Percentiles rank a stretch among this genome's conserved stretches.
Evolutionary conservation across 768 basidiomycete species (phyloP).

Genomic region (Phylloporus arenicola): DNA sequence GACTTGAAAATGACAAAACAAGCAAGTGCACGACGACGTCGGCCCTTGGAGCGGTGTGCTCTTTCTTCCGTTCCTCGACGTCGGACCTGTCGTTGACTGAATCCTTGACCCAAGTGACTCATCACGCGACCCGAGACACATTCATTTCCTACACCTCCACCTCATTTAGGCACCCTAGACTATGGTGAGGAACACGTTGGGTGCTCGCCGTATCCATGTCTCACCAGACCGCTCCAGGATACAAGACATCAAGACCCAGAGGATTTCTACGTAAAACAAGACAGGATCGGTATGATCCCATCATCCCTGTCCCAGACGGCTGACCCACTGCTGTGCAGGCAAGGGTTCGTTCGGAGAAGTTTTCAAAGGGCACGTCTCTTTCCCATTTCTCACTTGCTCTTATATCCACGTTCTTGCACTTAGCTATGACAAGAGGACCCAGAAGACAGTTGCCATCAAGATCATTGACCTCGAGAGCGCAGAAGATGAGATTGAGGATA

Average conservation of each 20-base stretch:
- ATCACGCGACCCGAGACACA: constrained; percentile 12
- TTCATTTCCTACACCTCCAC: not conserved
- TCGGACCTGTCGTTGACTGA: not conserved
- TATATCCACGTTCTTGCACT: not conserved
- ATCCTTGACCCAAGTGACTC: constrained; percentile 3
- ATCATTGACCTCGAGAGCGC: constrained; percentile 99
- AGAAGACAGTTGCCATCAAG: constrained; percentile 98
- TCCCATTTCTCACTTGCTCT: constrained; percentile 6
- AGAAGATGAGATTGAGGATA: constrained; percentile 99
- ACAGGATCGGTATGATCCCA: constrained; percentile 76
- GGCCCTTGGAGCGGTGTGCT: not conserved
- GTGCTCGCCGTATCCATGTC: not conserved
- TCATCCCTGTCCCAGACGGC: constrained; percentile 9
- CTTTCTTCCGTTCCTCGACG: constrained; percentile 8
- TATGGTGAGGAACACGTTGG: constrained; percentile 18
- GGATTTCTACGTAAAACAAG: constrained; percentile 94
- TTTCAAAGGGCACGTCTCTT: constrained; percentile 79
- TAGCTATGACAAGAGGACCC: constrained; percentile 93
- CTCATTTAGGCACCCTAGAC: not conserved
- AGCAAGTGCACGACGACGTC: constrained; percentile 13
- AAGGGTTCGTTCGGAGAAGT: constrained; percentile 99
- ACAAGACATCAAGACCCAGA: constrained; percentile 82
- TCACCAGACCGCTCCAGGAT: constrained; percentile 40
- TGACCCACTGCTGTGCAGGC: constrained; percentile 43
- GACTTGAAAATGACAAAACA: constrained; percentile 28